Percentiles rank a stretch among this genome's conserved stretches.
Evolutionary conservation across 176 grass and related monocot genomes (phyloP).

Genomic region (Hordeum marinum): DNA sequence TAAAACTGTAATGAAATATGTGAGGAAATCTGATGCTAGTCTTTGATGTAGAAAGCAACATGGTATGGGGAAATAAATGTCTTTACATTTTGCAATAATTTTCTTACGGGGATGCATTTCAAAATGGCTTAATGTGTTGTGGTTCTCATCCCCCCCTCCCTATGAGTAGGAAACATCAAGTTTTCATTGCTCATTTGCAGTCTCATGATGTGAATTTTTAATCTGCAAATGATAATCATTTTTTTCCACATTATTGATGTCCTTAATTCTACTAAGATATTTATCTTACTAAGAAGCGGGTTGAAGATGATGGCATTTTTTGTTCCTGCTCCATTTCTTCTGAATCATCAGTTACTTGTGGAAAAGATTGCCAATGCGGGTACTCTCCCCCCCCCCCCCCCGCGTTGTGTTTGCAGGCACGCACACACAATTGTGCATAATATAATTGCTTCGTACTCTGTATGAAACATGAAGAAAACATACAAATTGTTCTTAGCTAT

Average conservation of each 20-base stretch:
- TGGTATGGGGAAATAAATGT: no score
- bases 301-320: slow-evolving; percentile 93
- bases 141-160: background rate
- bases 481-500: slow-evolving; percentile 10
- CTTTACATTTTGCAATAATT: background rate
- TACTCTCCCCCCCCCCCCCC: slow-evolving; percentile 1
- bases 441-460: background rate
- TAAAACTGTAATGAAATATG: background rate
- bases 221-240: background rate
- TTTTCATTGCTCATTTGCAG: background rate
- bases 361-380: slow-evolving; percentile 83
- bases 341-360: slow-evolving; percentile 56
- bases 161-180: background rate
- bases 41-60: background rate
- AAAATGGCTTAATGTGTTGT: background rate
- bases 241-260: background rate
- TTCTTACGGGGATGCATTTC: background rate
- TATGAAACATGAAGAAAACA: background rate
- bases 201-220: background rate
- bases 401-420: background rate
- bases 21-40: background rate
- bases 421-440: background rate
- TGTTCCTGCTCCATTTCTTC: slow-evolving; percentile 60
- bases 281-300: slow-evolving; percentile 62
- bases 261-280: slow-evolving; percentile 62